A percentile compares a stretch with the other conserved stretches of the same genome.
Conservation (phyloP, 495 filamentous ascomycete genomes). For the Thozetella sp. region DNA sequence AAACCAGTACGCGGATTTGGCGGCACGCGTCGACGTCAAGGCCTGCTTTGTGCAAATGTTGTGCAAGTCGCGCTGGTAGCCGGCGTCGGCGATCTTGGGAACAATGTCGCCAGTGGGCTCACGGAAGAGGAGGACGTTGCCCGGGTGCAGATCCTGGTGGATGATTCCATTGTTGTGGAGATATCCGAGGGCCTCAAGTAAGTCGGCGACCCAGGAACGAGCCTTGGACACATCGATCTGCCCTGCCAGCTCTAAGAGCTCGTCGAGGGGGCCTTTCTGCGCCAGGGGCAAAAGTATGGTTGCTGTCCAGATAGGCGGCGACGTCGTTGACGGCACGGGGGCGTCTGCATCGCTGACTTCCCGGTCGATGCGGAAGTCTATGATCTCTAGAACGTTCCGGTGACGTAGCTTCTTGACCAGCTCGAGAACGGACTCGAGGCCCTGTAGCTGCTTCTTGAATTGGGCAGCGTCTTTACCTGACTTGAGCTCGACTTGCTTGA, state of each 20-base stretch:
- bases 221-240: slow-evolving; percentile 71
- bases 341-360: slow-evolving; percentile 38
- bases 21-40: slow-evolving; percentile 52
- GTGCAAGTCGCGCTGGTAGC: slow-evolving; percentile 65
- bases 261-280: slow-evolving; percentile 79
- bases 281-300: slow-evolving; percentile 76
- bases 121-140: slow-evolving; percentile 73
- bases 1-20: slow-evolving; percentile 79
- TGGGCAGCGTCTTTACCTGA: slow-evolving; percentile 54
- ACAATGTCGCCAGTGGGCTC: slow-evolving; percentile 58
- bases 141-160: slow-evolving; percentile 76
- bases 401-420: slow-evolving; percentile 72
- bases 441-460: slow-evolving; percentile 69
- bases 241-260: slow-evolving; percentile 77
- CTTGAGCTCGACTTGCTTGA: slow-evolving; percentile 69
- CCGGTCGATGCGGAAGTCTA: slow-evolving; percentile 77
- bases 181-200: slow-evolving; percentile 89
- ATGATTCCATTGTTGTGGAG: slow-evolving; percentile 80
- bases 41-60: slow-evolving; percentile 51
- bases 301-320: slow-evolving; percentile 67
- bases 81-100: slow-evolving; percentile 69
- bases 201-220: slow-evolving; percentile 82
- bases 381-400: slow-evolving; percentile 72
- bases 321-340: neutral
- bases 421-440: slow-evolving; percentile 71